Evolutionary conservation across 2,329 filamentous ascomycete genomes (phyloP).

Genomic region (Ophiocordyceps polyrhachis-furcata): DNA sequence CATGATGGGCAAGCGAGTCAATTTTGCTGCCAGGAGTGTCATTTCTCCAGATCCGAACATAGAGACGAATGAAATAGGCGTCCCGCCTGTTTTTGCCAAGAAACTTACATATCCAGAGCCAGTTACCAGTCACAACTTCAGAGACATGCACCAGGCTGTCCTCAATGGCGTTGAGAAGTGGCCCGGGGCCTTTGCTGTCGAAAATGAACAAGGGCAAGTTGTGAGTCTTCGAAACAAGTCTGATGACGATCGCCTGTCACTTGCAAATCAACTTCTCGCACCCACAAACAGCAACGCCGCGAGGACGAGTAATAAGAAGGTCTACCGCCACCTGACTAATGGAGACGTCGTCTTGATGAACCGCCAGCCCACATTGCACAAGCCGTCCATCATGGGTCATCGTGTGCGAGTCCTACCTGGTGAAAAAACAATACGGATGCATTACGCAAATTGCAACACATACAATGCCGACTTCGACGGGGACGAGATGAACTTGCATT

Average conservation of each 20-base stretch:
- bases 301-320: conserved; percentile 79
- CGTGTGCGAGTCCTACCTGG: conserved; percentile 78
- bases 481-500: conserved; percentile 99
- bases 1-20: conserved; percentile 99
- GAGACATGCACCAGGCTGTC: conserved; percentile 87
- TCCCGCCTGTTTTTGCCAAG: conserved; percentile 91
- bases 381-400: conserved; percentile 98
- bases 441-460: conserved; percentile 98
- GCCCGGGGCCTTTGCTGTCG: conserved; percentile 85
- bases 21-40: conserved; percentile 91
- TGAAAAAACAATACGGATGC: conserved; percentile 97
- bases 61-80: conserved; percentile 96
- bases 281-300: conserved; percentile 58
- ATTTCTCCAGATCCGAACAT: conserved; percentile 98
- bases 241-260: conserved; percentile 65
- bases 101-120: conserved; percentile 95
- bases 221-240: conserved; percentile 77
- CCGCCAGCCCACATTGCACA: conserved; percentile 90
- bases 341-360: conserved; percentile 98
- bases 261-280: conserved; percentile 85
- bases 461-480: conserved; percentile 99
- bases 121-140: conserved; percentile 92
- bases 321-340: conserved; percentile 86
- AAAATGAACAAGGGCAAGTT: conserved; percentile 87
- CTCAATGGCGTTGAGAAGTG: conserved; percentile 88